Base-by-base conservation (phyloP, 441 rosid genomes). In the Bruguiera hainesii region DNA sequence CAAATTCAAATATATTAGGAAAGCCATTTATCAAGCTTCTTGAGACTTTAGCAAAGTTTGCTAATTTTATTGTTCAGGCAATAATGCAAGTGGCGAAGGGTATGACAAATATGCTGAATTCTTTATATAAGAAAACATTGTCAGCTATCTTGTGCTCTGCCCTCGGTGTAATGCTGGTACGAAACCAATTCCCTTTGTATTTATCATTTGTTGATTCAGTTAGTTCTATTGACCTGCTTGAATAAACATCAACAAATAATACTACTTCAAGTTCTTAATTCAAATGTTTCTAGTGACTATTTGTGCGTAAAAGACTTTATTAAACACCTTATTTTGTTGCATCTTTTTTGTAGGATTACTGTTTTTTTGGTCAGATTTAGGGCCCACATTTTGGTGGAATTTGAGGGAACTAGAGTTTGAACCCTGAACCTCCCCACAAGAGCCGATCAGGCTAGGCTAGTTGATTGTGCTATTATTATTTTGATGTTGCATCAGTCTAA, bases 101-200 rank as follows among this genome's bases (percentile, higher is more conserved):
- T 69, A 86, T 90, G 84, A 57, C 63, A 29, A 68, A 70, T 61
- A 76, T 83, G 87, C 64, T 90, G 65, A 77, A 60, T 68, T 81
- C 84, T 68, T 65, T 82, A 11, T 89, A 80, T 74, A 93, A 81
- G 88, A 90, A 78, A 83, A 81, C 77, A 21, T 68, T 90, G 56
- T 79, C 81, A 6, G 84, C 93, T 71, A 56, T 89, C 66, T 76
- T 93, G 63, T 79, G 81, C 64, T 89, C 98, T 26, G 69, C 83
- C 64, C 60, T 90, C n/a, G 90, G 83, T 62, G 76, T 88, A 42
- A 80, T 82, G 86, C 88, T 93, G 97, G 98, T 90, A 88, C 42
- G 3, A 31, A 64, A 39, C 70, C 28, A 37, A 53, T 62, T 65
- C 73, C 68, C 50, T 46, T 58, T 31, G 18, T 63, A 56, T 75